Percentiles rank a stretch among this genome's conserved stretches.
Evolutionary conservation across 352 stramenopile genomes (phyloP).

Genomic region (Pythium plurisporium): DNA sequence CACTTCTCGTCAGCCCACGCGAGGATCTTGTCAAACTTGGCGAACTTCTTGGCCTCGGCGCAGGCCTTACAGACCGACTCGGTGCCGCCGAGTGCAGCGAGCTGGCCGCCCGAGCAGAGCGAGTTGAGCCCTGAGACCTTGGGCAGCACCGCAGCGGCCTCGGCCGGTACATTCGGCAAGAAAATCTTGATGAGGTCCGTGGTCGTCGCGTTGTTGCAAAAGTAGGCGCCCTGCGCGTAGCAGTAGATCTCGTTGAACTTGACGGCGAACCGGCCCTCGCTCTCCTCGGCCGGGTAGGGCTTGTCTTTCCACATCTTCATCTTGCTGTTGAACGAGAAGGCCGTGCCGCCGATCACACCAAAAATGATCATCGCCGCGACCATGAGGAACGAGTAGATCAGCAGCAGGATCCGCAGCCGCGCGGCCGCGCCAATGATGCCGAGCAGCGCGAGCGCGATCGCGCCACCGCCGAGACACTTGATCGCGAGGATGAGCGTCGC

Average conservation of each 20-base stretch:
- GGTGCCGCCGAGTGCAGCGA: slow-evolving; percentile 29
- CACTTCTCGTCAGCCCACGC: slow-evolving; percentile 66
- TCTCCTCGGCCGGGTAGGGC: slow-evolving; percentile 44
- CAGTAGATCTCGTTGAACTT: slow-evolving; percentile 85
- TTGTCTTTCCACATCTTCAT: slow-evolving; percentile 50
- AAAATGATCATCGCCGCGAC: slow-evolving; percentile 67
- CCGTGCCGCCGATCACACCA: slow-evolving; percentile 56
- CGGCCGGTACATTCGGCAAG: slow-evolving; percentile 39
- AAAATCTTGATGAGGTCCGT: slow-evolving; percentile 57
- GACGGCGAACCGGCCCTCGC: slow-evolving; percentile 54
- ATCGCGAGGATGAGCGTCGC: slow-evolving; percentile 41
- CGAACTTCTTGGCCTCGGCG: slow-evolving; percentile 45
- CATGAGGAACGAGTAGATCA: slow-evolving; percentile 74
- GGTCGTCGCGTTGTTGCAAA: slow-evolving; percentile 76
- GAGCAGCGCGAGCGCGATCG: slow-evolving; percentile 56
- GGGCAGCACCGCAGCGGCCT: slow-evolving; percentile 41
- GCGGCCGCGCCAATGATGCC: slow-evolving; percentile 64
- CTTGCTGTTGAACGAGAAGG: slow-evolving; percentile 71
- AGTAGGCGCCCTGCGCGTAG: slow-evolving; percentile 78
- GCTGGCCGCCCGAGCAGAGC: slow-evolving; percentile 34
- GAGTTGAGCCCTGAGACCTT: slow-evolving; percentile 55
- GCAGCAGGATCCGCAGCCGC: slow-evolving; percentile 60
- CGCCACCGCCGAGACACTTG: slow-evolving; percentile 43
- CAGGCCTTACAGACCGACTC: slow-evolving; percentile 52
- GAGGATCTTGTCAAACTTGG: slow-evolving; percentile 65